Base-by-base conservation (phyloP, 352 stramenopile species). In the Pythium oligandrum region DNA sequence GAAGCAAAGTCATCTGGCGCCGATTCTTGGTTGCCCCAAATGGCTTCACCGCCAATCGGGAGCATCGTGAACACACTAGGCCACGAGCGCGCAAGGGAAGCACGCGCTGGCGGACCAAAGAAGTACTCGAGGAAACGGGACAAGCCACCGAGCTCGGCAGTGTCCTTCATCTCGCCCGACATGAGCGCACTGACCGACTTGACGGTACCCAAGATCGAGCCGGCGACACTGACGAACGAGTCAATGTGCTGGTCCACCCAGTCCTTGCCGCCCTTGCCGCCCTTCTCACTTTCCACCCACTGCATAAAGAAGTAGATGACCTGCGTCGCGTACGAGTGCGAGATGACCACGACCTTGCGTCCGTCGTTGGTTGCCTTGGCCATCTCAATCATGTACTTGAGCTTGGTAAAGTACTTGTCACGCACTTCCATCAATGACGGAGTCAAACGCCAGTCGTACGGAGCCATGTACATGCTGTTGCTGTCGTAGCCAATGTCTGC, bases 81-180 rank as follows among this genome's bases (percentile, higher is more conserved):
- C 82, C 82, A 92, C 33, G 78, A 89, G 0, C 82, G 75, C 5
- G 78, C 79, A 4, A 92, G 57, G 34, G 68, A 55, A 6, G 79
- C 80, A 9, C 82, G 75, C 4, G 75, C 55, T 26, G 77, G 70
- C 3, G 75, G 68, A 2, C 65, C 76, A 46, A 92, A 92, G 55
- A 90, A 90, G 40, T 85, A 89, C 40, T 78, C 76, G 3, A 98
- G 57, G 54, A 97, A 82, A 44, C 84, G 84, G 45, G 82, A 93
- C 4, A 97, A 61, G 4, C 87, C 78, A 31, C 89, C 86, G 6
- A 97, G 66, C 45, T 98, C 66, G 0, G 85, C 88, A 11, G 90
- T 98, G 59, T 98, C 94, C 57, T 96, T 97, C 81, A 98, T 98
- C 70, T 98, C 94, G 4, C 96, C 96, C 2, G 90, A 97, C 43